These are phyloP conservation scores for Cymbidium sinense DNA, from an alignment of 106 monocot species.

Conservation along the genomic window DNA sequence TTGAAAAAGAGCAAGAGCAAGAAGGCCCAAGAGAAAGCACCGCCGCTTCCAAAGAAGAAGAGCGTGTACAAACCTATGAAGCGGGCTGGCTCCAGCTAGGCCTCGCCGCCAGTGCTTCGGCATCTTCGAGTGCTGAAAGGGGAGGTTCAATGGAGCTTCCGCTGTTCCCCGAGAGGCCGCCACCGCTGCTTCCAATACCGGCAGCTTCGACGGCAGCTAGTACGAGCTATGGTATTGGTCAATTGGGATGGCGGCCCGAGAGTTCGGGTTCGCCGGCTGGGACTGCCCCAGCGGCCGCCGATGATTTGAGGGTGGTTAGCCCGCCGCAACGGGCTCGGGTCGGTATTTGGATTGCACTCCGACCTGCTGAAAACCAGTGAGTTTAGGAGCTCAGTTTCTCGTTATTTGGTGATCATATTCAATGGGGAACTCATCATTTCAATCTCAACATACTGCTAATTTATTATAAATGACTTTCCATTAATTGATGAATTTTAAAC, in stretches of 20 bases:
- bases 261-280: neutral
- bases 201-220: neutral
- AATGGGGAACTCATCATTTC: no score
- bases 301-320: constrained; percentile 19
- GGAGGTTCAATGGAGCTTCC: neutral
- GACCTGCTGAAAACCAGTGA: constrained; percentile 54
- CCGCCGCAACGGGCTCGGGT: constrained; percentile 15
- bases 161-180: constrained; percentile 15
- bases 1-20: neutral
- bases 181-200: neutral
- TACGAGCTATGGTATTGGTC: neutral
- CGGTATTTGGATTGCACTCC: constrained; percentile 59
- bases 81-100: constrained; percentile 26
- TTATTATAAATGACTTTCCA: no score
- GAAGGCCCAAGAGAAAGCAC: neutral
- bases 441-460: no score
- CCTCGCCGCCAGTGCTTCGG: neutral
- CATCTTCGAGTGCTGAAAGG: neutral
- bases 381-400: constrained; percentile 1
- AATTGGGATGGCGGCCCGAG: neutral
- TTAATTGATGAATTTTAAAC: no score
- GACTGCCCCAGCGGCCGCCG: no score
- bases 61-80: neutral
- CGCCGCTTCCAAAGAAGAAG: neutral
- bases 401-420: no score